Percentiles rank a stretch among this genome's conserved stretches.
phyloP scores from a whole-genome alignment of 352 stramenopile species.

The Chrysophaeum taylorii region DNA sequence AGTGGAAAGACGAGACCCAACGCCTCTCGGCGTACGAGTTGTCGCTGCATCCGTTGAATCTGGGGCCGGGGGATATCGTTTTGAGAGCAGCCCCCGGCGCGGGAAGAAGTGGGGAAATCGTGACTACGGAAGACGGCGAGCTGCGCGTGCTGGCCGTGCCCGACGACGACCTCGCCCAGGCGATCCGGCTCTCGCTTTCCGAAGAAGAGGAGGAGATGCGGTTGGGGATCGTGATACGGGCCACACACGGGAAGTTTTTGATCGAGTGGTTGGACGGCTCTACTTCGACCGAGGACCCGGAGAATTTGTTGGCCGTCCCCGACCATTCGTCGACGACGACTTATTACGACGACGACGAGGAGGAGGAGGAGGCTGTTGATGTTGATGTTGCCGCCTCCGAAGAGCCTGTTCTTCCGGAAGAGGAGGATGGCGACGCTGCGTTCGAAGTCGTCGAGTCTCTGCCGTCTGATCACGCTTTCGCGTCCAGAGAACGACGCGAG shows the following conservation, averaged over 20 bases:
- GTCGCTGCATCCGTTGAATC: neutral
- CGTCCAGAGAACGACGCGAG: neutral
- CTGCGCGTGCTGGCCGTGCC: neutral
- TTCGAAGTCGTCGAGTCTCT: neutral
- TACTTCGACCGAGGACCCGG: no score
- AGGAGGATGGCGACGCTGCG: neutral
- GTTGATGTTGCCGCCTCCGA: no score
- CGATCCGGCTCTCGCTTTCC: conserved; percentile 3
- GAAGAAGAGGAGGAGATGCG: no score
- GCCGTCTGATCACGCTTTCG: neutral
- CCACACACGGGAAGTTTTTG: no score
- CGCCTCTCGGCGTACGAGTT: conserved; percentile 11
- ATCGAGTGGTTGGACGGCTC: no score
- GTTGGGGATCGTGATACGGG: no score
- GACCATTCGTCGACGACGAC: neutral
- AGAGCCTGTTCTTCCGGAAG: no score
- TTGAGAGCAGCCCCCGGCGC: neutral
- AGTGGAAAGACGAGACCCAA: neutral
- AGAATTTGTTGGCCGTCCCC: neutral
- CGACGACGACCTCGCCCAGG: conserved; percentile 4
- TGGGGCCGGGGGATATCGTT: neutral
- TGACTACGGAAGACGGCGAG: neutral
- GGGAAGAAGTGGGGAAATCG: neutral
- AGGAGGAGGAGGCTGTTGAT: neutral
- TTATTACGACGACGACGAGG: neutral